Percentiles rank a stretch among this genome's conserved stretches.
phyloP scores from a whole-genome alignment of 495 filamentous ascomycete genomes.

The Acidomyces sp. region DNA sequence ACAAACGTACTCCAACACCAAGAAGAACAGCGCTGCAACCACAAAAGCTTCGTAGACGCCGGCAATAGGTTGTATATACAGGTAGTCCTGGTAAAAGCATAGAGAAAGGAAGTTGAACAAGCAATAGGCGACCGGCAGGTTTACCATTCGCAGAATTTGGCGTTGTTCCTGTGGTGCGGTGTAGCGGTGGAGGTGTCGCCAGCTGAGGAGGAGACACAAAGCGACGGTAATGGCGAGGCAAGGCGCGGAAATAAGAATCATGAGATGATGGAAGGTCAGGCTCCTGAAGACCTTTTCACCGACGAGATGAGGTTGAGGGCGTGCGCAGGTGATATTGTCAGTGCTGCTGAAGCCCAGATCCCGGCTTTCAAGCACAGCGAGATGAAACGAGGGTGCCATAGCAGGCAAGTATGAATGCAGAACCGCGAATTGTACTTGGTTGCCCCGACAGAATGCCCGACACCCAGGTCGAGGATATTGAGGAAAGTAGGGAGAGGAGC shows the following conservation, averaged over 20 bases:
- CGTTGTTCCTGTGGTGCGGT: constrained; percentile 16
- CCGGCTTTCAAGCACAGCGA: constrained; percentile 1
- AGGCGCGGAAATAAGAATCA: constrained; percentile 10
- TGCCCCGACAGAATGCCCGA: no score
- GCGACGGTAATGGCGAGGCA: constrained; percentile 12
- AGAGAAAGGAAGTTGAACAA: constrained; percentile 15
- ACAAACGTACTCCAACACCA: constrained; percentile 15
- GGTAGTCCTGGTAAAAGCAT: constrained; percentile 11
- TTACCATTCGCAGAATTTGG: constrained; percentile 14
- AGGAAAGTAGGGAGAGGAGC: no score
- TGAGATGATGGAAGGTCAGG: constrained; percentile 15
- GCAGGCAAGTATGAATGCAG: no score
- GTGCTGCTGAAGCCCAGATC: constrained; percentile 3
- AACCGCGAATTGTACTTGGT: no score
- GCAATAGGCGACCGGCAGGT: constrained; percentile 10
- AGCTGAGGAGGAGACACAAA: constrained; percentile 8
- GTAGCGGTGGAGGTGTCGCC: constrained; percentile 14
- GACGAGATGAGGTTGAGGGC: constrained; percentile 2
- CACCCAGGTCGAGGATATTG: no score
- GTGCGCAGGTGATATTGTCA: constrained; percentile 10
- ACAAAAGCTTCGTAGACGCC: constrained; percentile 14
- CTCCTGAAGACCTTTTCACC: constrained; percentile 7
- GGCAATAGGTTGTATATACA: constrained; percentile 13
- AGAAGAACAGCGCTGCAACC: constrained; percentile 14
- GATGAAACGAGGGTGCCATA: no score